Conservation (phyloP, 305 asterid species). For the Euphrasia arctica region DNA sequence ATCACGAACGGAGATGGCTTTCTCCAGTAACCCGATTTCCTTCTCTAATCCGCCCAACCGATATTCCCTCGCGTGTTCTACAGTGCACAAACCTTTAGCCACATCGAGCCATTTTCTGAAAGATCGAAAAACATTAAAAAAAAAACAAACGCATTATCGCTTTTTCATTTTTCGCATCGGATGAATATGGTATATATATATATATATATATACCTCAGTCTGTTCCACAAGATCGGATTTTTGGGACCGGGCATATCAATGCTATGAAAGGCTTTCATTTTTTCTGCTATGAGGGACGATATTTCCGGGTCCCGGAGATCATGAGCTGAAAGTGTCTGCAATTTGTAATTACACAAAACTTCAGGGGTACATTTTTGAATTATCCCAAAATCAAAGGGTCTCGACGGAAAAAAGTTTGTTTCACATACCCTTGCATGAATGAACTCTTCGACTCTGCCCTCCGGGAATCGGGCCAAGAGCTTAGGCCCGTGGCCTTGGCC, state of each 20-base stretch:
- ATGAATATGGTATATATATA: constrained; percentile 1
- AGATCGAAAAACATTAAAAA: neutral
- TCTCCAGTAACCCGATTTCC: constrained; percentile 54
- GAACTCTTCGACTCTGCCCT: constrained; percentile 90
- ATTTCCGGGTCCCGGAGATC: constrained; percentile 70
- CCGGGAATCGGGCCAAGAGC: constrained; percentile 59
- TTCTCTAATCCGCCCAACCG: constrained; percentile 42
- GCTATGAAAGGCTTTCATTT: constrained; percentile 67
- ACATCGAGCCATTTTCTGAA: constrained; percentile 69
- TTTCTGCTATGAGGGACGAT: constrained; percentile 57
- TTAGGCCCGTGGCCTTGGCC: constrained; percentile 72
- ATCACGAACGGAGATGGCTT: constrained; percentile 35
- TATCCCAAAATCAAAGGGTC: no score
- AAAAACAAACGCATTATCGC: neutral
- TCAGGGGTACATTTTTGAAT: no score
- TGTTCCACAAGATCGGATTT: constrained; percentile 58
- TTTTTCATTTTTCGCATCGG: neutral
- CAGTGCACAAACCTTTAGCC: constrained; percentile 56
- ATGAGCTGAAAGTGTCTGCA: constrained; percentile 74
- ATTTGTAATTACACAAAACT: neutral
- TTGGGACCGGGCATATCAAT: constrained; percentile 69
- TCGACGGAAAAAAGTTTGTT: neutral
- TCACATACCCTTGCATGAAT: constrained; percentile 77
- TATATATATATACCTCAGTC: constrained; percentile 51
- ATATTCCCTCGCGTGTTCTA: constrained; percentile 44